Percentiles rank a stretch among this genome's conserved stretches.
Evolutionary conservation across 2,329 filamentous ascomycete species (phyloP).

Genomic region (Nothophaeocryptopus gaeumannii): DNA sequence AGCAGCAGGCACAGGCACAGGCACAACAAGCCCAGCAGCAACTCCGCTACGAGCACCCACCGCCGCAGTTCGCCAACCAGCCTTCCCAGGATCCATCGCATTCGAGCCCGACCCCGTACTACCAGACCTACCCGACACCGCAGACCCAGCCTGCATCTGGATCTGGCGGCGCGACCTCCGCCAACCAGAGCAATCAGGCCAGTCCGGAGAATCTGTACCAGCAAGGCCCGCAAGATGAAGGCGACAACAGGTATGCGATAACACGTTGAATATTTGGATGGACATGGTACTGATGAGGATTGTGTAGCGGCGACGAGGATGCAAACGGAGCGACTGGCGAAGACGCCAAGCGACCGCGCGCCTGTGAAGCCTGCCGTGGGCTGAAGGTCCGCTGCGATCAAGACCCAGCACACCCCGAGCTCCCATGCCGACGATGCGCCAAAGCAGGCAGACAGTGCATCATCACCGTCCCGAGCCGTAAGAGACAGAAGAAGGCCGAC

Average conservation of each 20-base stretch:
- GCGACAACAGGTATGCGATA: conserved; percentile 14
- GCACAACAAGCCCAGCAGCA: too few relatives aligned
- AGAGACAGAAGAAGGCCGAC: conserved; percentile 89
- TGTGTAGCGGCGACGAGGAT: conserved; percentile 8
- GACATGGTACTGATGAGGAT: too few relatives aligned
- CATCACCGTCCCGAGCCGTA: conserved; percentile 70
- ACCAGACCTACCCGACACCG: conserved; percentile 21
- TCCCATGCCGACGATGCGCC: conserved; percentile 63
- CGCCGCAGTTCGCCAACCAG: not conserved
- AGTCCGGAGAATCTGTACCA: conserved; percentile 19
- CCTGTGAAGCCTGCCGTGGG: conserved; percentile 48
- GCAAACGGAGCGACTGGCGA: conserved; percentile 20
- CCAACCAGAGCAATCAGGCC: conserved; percentile 26
- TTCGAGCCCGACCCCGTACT: conserved; percentile 25
- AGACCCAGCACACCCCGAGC: conserved; percentile 60
- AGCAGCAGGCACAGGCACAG: too few relatives aligned
- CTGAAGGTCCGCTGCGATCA: conserved; percentile 76
- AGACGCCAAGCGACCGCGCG: conserved; percentile 47
- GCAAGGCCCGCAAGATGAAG: conserved; percentile 12
- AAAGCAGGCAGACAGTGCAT: conserved; percentile 77
- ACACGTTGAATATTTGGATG: too few relatives aligned
- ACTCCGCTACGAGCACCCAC: too few relatives aligned
- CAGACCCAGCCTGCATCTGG: conserved; percentile 15
- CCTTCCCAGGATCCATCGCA: conserved; percentile 7
- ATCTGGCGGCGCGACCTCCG: conserved; percentile 16